Evolutionary conservation across 768 basidiomycete species (phyloP), one percentile per base, ranked within the genome.

Genomic region (Leccinum boreale): DNA sequence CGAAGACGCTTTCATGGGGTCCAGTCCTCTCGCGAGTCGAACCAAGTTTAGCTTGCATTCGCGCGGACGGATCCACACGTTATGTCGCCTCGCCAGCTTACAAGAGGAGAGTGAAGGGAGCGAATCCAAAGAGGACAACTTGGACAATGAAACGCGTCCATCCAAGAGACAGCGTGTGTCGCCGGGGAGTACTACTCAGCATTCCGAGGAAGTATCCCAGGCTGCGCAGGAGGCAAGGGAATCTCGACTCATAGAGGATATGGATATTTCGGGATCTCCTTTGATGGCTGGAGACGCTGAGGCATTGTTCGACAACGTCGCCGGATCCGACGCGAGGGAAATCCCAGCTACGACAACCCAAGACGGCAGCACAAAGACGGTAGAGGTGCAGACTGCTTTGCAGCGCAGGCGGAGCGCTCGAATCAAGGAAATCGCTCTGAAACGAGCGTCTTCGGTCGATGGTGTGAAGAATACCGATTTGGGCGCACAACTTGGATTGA

Each of bases 11-110:
- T 11, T 56, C 11, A 28, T 53, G 35, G 61, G 66, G 36, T 71
- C 72, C 12, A 73, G 70, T 26, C 66, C 72, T 9, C 68, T 73
- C 15, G 64, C 63, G 4, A 52, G 59, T 51, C 70, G 65, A 24
- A 53, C 59, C 53, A 65, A 52, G 47, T 56, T 52, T 23, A 45
- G 50, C 26, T 14, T 35, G 4, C 55, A 52, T 33, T 15, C 54
- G 17, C 64, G 57, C 26, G 57, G 62, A 29, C 59, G 58, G 31
- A 50, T 48, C 15, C 50, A 45, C 52, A 10, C 33, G 1, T 26
- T 59, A 19, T 53, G 59, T 29, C 48, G 46, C 23, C 70, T 72
- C 10, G 56, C 65, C 29, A 62, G 70, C 50, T 57, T 73, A 17
- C 55, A 52, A 50, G 72, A 73, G 45, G 73, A 69, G 53, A 66